Evolutionary conservation across 768 basidiomycete species (phyloP).

Genomic region (Pleurotus pulmonarius): DNA sequence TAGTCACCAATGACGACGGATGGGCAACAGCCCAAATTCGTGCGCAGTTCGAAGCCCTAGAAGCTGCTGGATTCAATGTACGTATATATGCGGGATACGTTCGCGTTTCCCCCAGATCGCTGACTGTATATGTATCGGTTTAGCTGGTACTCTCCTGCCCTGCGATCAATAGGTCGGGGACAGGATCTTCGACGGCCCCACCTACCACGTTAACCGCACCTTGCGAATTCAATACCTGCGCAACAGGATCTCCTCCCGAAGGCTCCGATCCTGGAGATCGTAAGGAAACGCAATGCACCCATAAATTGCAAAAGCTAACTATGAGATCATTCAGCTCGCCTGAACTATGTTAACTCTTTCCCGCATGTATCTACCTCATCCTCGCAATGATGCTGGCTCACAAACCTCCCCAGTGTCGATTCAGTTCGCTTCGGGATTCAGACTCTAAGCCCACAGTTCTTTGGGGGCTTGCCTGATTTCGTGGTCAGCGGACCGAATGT

Average conservation of each 20-base stretch:
- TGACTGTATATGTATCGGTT: neutral
- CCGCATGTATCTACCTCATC: conserved; percentile 17
- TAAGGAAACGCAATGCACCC: neutral
- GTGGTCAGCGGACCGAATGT: conserved; percentile 28
- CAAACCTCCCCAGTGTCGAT: conserved; percentile 17
- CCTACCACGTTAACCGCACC: conserved; percentile 21
- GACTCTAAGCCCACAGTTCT: conserved; percentile 23
- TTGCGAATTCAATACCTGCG: conserved; percentile 34
- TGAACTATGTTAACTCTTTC: conserved; percentile 34
- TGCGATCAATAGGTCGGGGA: conserved; percentile 30
- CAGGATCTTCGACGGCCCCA: conserved; percentile 25
- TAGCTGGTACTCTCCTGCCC: conserved; percentile 33
- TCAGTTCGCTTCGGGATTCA: conserved; percentile 26
- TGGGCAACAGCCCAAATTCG: conserved; percentile 34
- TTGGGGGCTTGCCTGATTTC: conserved; percentile 22
- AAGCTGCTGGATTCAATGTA: conserved; percentile 24
- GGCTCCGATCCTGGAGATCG: conserved; percentile 29
- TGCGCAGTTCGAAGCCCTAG: conserved; percentile 24
- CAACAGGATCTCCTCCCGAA: conserved; percentile 27
- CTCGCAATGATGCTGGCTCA: neutral
- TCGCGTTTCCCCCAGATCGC: neutral
- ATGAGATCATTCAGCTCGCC: conserved; percentile 11
- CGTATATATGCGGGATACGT: neutral
- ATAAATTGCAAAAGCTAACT: no score
- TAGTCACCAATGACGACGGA: conserved; percentile 13